Conservation (phyloP, 257 asterid genomes). For the Rubia yunnanensis region DNA sequence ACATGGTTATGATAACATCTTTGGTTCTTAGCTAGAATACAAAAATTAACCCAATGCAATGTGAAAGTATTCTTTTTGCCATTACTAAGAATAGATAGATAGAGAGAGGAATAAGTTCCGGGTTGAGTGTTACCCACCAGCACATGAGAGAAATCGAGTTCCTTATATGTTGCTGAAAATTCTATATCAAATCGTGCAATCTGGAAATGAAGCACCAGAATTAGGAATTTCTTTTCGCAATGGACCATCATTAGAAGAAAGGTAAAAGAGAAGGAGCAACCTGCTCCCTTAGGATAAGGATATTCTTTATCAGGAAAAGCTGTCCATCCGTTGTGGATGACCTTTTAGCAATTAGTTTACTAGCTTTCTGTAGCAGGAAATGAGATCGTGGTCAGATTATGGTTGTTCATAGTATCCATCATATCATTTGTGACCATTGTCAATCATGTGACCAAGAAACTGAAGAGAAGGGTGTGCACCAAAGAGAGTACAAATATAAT, state of each 20-base stretch:
- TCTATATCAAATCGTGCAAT: slow-evolving; percentile 98
- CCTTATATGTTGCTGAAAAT: slow-evolving; percentile 95
- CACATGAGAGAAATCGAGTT: slow-evolving; percentile 98
- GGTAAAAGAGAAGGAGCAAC: slow-evolving; percentile 29
- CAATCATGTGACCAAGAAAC: slow-evolving; percentile 10
- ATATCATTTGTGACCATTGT: neutral
- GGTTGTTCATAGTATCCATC: neutral
- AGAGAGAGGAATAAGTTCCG: slow-evolving; percentile 7
- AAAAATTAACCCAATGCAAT: neutral
- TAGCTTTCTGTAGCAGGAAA: slow-evolving; percentile 72
- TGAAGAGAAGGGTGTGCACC: neutral
- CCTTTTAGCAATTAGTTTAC: slow-evolving; percentile 62
- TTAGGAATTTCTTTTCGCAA: slow-evolving; percentile 17
- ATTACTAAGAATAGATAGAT: neutral
- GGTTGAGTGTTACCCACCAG: slow-evolving; percentile 48
- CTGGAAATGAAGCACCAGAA: slow-evolving; percentile 36
- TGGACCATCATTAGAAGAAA: slow-evolving; percentile 4
- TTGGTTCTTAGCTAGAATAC: neutral
- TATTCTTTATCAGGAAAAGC: slow-evolving; percentile 84
- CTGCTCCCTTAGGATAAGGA: slow-evolving; percentile 96
- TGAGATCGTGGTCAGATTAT: slow-evolving; percentile 2
- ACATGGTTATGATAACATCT: neutral
- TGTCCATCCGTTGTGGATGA: slow-evolving; percentile 89
- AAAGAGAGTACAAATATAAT: slow-evolving; percentile 9
- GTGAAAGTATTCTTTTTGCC: neutral